Evolutionary conservation across 2,329 filamentous ascomycete species (phyloP), one percentile per base, ranked within the genome.

Genomic region (Diplodia intermedia): DNA sequence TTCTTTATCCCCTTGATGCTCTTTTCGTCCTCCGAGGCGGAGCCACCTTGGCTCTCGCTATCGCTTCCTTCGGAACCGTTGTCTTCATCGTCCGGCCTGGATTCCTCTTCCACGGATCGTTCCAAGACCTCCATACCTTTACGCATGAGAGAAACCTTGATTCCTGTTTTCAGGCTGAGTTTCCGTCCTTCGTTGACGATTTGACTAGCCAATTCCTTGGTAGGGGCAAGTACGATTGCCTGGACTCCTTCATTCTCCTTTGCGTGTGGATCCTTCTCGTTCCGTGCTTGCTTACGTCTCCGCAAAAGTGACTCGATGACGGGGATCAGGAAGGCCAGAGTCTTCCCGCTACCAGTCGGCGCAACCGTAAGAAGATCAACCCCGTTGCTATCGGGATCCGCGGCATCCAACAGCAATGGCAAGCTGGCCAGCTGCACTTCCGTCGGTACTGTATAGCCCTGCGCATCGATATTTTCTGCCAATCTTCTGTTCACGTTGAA

Each of bases 311-410:
- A 86, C 75, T 97, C 90, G 73, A 99, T 89, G 3, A 93, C 86
- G 0, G 94, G 94, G 52, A 99, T 91, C 73, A 98, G 80, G 75
- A 97, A 99, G 20, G 93, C 93, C 71, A 99, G 83, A 0, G 95
- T 99, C 83, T 99, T 99, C 54, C 95, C 95, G 77, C 94, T 98
- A 29, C 95, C 95, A 0, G 95, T 99, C 1, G 95, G 95, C 3
- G 95, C 95, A 53, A 98, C 89, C 0, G 92, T 92, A 70, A 99
- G 80, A 49, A 99, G 88, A 81, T 99, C 90, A 4, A 94, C 82
- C 1, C 57, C 66, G n/a, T 56, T 65, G 57, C 49, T 40, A n/a
- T 65, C 52, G 11, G 57, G 57, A 0, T 23, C 66, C 14, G 66
- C 36, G 38, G 69, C 67, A 4, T 75, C 73, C 18, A 69, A 47